Base-by-base conservation (phyloP, 2,329 filamentous ascomycete species). In the Pyrenophora teres region DNA sequence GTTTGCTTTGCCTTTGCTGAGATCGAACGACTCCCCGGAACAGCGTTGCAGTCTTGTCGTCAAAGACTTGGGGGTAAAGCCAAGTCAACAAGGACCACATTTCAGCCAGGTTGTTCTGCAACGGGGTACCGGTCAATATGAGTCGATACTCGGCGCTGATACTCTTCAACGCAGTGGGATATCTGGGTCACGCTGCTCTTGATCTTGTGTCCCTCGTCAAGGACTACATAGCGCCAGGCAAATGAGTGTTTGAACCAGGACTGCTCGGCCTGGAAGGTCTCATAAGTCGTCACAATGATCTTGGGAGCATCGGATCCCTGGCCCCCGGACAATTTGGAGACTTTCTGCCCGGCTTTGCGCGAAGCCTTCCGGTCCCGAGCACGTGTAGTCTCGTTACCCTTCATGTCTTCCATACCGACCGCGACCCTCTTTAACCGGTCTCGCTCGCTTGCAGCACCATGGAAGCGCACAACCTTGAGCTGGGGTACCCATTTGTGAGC, bases 141-240 rank as follows among this genome's bases (percentile, higher is more conserved):
- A 83, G 65, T 6, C 80, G 78, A 50, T 76, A 78, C 40, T 82
- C 78, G 0, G 80, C 74, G 15, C 71, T 72, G 25, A 83, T 59
- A 13, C 66, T 70, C 31, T 77, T 75, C 3, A 82, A 59, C 2
- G 76, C 64, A 4, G 67, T 65, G 0, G 0, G 80, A 74, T 10
- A 81, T 68, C 16, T 77, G 71, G 0, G 77, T 76, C 5, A 71
- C 64, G 31, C 77, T 77, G 76, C 97, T 99, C 83, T 99, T 99
- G 92, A 99, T 97, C 73, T 93, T 91, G 75, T 99, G 94, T 76
- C 94, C 94, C 80, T 99, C 94, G 65, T 99, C 94, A 56, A 99
- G 92, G 62, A 99, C 97, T 88, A 97, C 96, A 77, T 99, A 95
- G 65, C 96, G 88, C 94, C 94, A 99, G 75, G 97, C 95, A 74